Conservation (phyloP, 345 rosid genomes). For the Boechera retrofracta region DNA sequence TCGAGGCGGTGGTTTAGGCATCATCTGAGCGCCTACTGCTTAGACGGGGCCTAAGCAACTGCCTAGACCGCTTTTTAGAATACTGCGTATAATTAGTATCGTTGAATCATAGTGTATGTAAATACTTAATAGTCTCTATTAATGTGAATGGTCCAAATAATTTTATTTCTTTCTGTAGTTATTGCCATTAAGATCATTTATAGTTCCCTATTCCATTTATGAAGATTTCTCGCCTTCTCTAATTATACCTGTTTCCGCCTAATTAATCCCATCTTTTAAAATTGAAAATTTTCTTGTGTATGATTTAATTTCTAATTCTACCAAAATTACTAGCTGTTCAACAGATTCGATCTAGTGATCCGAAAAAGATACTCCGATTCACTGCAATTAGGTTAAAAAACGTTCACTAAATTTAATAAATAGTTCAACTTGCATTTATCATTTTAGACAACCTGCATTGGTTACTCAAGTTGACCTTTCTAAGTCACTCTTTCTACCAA, state of each 20-base stretch:
- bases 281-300: neutral
- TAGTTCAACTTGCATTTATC: conserved; percentile 29
- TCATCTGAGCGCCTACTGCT: too few relatives aligned
- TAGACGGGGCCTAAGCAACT: too few relatives aligned
- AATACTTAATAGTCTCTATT: conserved; percentile 29
- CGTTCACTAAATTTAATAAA: neutral
- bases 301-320: neutral
- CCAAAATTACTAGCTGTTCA: neutral
- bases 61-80: too few relatives aligned
- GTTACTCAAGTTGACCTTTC: conserved; percentile 32
- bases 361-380: conserved; percentile 1
- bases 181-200: conserved; percentile 42
- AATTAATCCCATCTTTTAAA: neutral
- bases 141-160: conserved; percentile 37
- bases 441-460: conserved; percentile 7
- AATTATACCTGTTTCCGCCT: conserved; percentile 14
- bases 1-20: too few relatives aligned
- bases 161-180: conserved; percentile 18
- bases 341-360: conserved; percentile 4
- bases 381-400: conserved; percentile 5
- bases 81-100: conserved; percentile 17
- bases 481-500: neutral
- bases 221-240: conserved; percentile 1
- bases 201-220: conserved; percentile 20
- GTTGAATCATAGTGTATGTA: conserved; percentile 28